Evolutionary conservation across 2,329 filamentous ascomycete species (phyloP).

Genomic region (Botrytis byssoidea): DNA sequence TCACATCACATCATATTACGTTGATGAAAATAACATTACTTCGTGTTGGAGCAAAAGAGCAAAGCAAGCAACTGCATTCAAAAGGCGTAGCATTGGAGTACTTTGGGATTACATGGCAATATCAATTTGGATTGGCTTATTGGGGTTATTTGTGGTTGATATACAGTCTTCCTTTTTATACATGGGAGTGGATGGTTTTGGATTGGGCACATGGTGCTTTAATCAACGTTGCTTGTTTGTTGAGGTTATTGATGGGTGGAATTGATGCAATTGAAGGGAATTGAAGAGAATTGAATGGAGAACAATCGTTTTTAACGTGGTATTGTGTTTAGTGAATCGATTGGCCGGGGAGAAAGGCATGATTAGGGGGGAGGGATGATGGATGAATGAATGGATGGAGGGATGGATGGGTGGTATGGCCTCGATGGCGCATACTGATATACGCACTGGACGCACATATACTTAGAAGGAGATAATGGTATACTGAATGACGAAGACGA

Average conservation of each 20-base stretch:
- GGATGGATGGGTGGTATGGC: neutral
- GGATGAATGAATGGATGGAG: neutral
- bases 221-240: constrained; percentile 7
- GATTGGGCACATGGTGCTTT: constrained; percentile 20
- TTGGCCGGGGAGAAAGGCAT: neutral
- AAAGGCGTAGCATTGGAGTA: constrained; percentile 19
- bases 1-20: neutral
- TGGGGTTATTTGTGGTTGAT: neutral
- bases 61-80: constrained; percentile 15
- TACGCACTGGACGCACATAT: neutral
- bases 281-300: constrained; percentile 5
- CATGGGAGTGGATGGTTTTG: constrained; percentile 13
- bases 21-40: constrained; percentile 3
- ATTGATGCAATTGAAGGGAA: neutral
- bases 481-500: constrained; percentile 1
- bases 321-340: neutral
- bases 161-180: constrained; percentile 9
- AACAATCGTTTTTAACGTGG: constrained; percentile 20
- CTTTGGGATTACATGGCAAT: constrained; percentile 21
- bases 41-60: constrained; percentile 6
- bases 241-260: neutral
- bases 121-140: constrained; percentile 22
- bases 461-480: constrained; percentile 15
- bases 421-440: constrained; percentile 1
- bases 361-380: neutral